phyloP scores from a whole-genome alignment of 2,329 filamentous ascomycete genomes.

The Fusarium mexicanum region DNA sequence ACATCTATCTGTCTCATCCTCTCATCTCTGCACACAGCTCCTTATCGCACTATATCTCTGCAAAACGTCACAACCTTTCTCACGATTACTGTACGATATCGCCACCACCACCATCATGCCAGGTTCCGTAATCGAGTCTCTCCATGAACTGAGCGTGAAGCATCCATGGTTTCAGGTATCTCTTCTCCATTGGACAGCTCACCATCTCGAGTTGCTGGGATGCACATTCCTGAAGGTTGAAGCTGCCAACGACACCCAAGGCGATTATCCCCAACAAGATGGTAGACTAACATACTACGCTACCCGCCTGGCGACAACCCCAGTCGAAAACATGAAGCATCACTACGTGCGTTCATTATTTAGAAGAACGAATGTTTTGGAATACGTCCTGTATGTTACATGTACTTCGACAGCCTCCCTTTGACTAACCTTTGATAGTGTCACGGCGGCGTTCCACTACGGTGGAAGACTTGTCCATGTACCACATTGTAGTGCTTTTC shows the following conservation, averaged over 20 bases:
- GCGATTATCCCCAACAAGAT: background rate
- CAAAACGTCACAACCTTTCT: background rate
- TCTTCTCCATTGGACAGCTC: background rate
- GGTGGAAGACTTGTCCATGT: background rate
- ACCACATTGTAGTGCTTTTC: background rate
- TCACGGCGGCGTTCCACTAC: background rate
- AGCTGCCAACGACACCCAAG: background rate
- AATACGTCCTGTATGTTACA: background rate
- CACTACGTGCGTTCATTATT: background rate
- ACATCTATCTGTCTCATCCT: background rate
- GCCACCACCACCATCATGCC: background rate
- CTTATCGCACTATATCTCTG: too few relatives aligned
- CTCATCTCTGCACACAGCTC: background rate
- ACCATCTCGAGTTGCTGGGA: background rate
- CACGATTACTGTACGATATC: background rate
- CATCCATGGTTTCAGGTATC: background rate
- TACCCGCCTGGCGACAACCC: background rate
- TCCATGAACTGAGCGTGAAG: background rate
- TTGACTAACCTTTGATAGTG: background rate
- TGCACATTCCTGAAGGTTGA: background rate
- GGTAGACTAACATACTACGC: background rate
- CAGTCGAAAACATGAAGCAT: background rate
- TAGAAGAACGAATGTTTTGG: background rate
- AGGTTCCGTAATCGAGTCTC: accelerated
- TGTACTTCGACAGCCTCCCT: background rate